Conservation (phyloP, 768 basidiomycete genomes). For the Dentipellis sp. region DNA sequence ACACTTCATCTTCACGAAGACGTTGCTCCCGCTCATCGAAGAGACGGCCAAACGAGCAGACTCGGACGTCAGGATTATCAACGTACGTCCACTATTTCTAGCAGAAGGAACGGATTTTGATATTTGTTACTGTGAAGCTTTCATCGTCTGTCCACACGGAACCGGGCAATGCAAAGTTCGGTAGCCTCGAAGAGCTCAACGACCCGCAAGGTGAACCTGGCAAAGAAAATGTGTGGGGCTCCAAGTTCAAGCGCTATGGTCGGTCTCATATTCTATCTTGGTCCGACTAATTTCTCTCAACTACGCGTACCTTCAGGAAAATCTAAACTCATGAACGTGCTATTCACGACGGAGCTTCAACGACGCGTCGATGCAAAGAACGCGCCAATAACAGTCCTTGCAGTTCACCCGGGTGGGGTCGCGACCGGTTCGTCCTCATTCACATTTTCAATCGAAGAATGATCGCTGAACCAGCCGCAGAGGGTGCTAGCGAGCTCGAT, state of each 20-base stretch:
- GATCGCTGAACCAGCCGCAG: neutral
- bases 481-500: neutral
- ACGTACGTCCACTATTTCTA: conserved; percentile 10
- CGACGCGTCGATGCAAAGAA: neutral
- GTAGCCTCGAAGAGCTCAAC: neutral
- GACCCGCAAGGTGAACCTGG: neutral
- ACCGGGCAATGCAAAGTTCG: neutral
- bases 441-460: neutral
- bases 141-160: neutral
- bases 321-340: neutral
- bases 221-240: neutral
- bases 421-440: neutral
- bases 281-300: neutral
- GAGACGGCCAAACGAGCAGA: conserved; percentile 18
- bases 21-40: conserved; percentile 23
- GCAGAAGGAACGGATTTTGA: too few relatives aligned
- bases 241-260: neutral
- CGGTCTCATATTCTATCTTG: neutral
- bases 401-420: neutral
- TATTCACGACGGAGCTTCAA: conserved; percentile 1
- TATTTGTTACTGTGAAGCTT: neutral
- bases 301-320: neutral
- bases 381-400: neutral
- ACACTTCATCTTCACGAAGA: conserved; percentile 19
- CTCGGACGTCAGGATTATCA: conserved; percentile 25